A percentile compares a stretch with the other conserved stretches of the same genome.
phyloP scores from a whole-genome alignment of 140 eudicot species.

The Stevia rebaudiana region DNA sequence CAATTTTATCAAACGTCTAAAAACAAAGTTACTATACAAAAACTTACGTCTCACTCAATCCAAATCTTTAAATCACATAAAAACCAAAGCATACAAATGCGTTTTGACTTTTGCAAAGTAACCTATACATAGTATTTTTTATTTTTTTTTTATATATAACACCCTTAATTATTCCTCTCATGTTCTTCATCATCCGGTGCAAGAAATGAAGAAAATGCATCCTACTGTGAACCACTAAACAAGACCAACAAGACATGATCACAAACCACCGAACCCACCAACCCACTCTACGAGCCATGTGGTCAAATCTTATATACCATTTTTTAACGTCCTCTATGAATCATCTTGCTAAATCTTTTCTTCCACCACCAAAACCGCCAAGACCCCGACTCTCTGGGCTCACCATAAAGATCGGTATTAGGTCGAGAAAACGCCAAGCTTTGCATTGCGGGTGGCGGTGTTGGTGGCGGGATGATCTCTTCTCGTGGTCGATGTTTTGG shows the following conservation, averaged over 20 bases:
- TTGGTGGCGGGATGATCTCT: conserved; percentile 60
- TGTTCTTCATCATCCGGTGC: conserved; percentile 9
- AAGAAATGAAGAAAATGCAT: conserved; percentile 14
- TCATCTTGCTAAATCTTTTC: conserved; percentile 23
- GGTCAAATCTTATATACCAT: background rate
- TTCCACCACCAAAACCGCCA: conserved; percentile 48
- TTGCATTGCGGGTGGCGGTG: conserved; percentile 69
- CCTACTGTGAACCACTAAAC: conserved; percentile 8
- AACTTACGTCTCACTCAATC: background rate
- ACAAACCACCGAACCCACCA: background rate
- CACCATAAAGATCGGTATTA: conserved; percentile 19
- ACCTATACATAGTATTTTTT: background rate
- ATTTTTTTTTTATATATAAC: background rate
- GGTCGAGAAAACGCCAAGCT: conserved; percentile 39
- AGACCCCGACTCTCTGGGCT: conserved; percentile 25
- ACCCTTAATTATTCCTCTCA: conserved; percentile 12
- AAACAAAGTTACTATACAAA: background rate
- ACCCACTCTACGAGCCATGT: background rate
- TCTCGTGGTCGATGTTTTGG: conserved; percentile 47
- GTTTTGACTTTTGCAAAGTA: background rate
- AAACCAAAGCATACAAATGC: conserved; percentile 16
- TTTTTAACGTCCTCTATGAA: conserved; percentile 20
- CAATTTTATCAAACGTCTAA: background rate
- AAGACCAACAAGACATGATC: conserved; percentile 14
- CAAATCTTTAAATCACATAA: conserved; percentile 18